Conservation (phyloP, 106 monocot genomes). For the Posidonia australis region DNA sequence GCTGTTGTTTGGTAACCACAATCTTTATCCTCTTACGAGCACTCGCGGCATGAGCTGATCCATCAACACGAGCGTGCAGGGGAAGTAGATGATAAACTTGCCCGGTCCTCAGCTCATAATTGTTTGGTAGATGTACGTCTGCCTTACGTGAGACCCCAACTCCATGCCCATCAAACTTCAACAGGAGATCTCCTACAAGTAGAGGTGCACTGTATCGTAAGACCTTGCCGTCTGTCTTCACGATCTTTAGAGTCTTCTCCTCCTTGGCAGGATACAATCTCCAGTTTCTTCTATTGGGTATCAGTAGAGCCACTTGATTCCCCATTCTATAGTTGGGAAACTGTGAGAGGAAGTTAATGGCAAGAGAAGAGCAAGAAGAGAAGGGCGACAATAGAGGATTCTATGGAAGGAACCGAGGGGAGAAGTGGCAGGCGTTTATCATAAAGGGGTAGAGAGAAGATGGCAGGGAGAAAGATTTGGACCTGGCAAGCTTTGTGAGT, state of each 20-base stretch:
- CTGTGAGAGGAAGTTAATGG: too few species aligned
- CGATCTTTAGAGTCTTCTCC: not conserved
- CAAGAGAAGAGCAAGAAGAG: too few species aligned
- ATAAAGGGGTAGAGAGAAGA: too few species aligned
- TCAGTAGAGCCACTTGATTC: not conserved
- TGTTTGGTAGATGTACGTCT: not conserved
- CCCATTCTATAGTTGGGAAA: not conserved
- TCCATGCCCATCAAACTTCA: not conserved
- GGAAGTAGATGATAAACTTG: slow-evolving; percentile 4
- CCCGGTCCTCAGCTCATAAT: not conserved
- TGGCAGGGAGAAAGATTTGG: too few species aligned
- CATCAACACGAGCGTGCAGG: not conserved
- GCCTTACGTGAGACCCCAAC: not conserved
- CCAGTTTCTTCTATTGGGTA: not conserved
- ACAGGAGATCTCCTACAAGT: not conserved
- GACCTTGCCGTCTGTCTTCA: not conserved
- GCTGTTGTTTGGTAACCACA: slow-evolving; percentile 3
- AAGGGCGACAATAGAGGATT: too few species aligned
- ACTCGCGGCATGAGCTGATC: not conserved
- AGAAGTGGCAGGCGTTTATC: too few species aligned
- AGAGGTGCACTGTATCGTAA: not conserved
- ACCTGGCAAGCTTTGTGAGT: too few species aligned
- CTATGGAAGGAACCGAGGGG: too few species aligned
- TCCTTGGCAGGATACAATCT: not conserved
- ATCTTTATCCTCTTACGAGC: slow-evolving; percentile 5